Base-by-base conservation (phyloP, 805 yeast genomes). In the Ogataea ganodermae region DNA sequence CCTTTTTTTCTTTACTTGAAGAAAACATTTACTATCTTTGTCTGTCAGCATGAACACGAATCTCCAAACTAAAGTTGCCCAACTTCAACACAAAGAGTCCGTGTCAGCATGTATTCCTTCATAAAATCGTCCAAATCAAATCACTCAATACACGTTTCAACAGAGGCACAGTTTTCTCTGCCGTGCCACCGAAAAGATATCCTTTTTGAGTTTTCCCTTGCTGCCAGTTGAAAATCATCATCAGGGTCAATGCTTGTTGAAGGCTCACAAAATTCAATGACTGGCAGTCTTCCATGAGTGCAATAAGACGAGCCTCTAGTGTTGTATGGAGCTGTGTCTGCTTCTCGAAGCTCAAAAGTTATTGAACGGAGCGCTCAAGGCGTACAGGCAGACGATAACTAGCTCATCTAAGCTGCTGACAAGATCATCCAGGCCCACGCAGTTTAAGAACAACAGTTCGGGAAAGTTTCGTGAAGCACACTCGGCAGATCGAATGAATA, bases 51-150 rank as follows among this genome's bases (percentile, higher is more conserved):
- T n/a, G n/a, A n/a, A n/a, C n/a, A n/a, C n/a, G n/a, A n/a, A n/a
- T n/a, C n/a, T n/a, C n/a, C n/a, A n/a, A n/a, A n/a, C n/a, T n/a
- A n/a, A n/a, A n/a, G n/a, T n/a, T n/a, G n/a, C n/a, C n/a, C n/a
- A n/a, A n/a, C n/a, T n/a, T n/a, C n/a, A n/a, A n/a, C n/a, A n/a
- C 57, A 53, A 2, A 53, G 27, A 2, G 53, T 53, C 33, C 57
- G 33, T 3, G 48, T 42, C 26, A 44, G 42, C 32, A 53, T 28
- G 24, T 53, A 54, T 12, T 50, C 31, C 16, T 48, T 43, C 18
- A 50, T 20, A 8, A 46, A 35, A 3, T 45, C 24, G n/a, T 33
- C n/a, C n/a, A n/a, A n/a, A n/a, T 9, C 12, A 17, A 14, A 2
- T 42, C 44, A 14, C 27, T 36, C 35, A 43, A 40, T 26, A 50